Conservation (phyloP, 2,329 filamentous ascomycete species). For the Xylariales sp. region DNA sequence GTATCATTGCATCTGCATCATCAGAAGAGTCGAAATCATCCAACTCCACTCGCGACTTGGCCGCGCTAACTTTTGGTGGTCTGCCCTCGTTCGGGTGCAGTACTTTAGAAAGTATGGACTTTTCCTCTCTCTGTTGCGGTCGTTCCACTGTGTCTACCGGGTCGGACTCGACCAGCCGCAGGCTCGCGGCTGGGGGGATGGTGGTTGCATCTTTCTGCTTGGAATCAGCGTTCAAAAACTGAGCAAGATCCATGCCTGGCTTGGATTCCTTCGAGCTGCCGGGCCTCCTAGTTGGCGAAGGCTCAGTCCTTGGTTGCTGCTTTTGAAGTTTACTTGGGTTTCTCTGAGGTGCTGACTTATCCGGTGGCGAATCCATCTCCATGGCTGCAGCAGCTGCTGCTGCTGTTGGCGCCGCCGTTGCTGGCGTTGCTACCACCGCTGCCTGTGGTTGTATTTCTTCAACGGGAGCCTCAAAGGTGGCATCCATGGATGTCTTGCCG, state of each 20-base stretch:
- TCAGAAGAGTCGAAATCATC: conserved; percentile 66
- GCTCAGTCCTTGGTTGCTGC: conserved; percentile 47
- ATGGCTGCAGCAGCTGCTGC: conserved; percentile 39
- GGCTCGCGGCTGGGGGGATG: conserved; percentile 31
- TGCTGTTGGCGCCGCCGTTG: too few species aligned
- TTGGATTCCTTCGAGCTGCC: conserved; percentile 8
- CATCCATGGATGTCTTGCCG: conserved; percentile 61
- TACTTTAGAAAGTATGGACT: conserved; percentile 36
- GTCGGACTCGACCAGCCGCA: conserved; percentile 57
- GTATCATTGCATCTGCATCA: conserved; percentile 28
- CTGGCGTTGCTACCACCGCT: too few species aligned
- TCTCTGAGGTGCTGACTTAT: conserved; percentile 41
- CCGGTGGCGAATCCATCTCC: conserved; percentile 44
- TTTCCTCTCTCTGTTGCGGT: conserved; percentile 36
- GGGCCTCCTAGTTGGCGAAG: conserved; percentile 40
- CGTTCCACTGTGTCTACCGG: conserved; percentile 32
- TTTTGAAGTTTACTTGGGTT: conserved; percentile 69
- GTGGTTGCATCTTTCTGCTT: conserved; percentile 37
- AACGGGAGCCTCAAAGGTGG: conserved; percentile 30
- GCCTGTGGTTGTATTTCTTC: conserved; percentile 41
- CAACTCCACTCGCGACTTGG: conserved; percentile 60
- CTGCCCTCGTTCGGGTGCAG: conserved; percentile 42
- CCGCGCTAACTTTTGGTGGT: conserved; percentile 52
- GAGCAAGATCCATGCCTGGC: conserved; percentile 31
- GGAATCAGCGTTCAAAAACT: conserved; percentile 20